Conservation (phyloP, 140 eudicot species). For the Stevia rebaudiana region DNA sequence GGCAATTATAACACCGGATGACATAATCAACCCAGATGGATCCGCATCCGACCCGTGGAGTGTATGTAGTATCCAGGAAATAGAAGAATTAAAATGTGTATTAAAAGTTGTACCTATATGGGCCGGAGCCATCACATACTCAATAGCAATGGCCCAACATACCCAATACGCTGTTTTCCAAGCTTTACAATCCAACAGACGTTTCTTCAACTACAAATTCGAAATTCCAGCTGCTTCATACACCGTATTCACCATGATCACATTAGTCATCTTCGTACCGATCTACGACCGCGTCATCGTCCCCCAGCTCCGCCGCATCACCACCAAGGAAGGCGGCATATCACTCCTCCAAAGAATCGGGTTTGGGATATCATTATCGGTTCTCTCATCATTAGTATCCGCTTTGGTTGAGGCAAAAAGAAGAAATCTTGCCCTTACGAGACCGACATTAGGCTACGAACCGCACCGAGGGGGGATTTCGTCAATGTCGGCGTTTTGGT, state of each 20-base stretch:
- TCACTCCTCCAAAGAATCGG: conserved; percentile 75
- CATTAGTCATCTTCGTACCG: conserved; percentile 52
- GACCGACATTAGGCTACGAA: conserved; percentile 33
- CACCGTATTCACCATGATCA: conserved; percentile 50
- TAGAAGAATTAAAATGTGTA: conserved; percentile 67
- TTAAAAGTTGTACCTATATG: conserved; percentile 57
- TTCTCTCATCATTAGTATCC: conserved; percentile 38
- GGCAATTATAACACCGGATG: conserved; percentile 50
- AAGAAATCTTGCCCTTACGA: conserved; percentile 34
- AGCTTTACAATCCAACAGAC: conserved; percentile 66
- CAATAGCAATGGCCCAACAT: conserved; percentile 43
- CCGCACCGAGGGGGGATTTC: conserved; percentile 50
- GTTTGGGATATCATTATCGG: conserved; percentile 47
- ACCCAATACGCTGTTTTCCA: conserved; percentile 63
- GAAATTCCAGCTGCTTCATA: conserved; percentile 77
- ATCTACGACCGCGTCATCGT: conserved; percentile 60
- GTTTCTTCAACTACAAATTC: conserved; percentile 34
- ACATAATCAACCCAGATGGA: conserved; percentile 52
- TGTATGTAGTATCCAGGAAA: conserved; percentile 59
- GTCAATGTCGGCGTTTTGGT: conserved; percentile 64
- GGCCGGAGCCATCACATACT: conserved; percentile 53
- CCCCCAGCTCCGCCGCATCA: conserved; percentile 46
- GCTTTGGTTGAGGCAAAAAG: conserved; percentile 53
- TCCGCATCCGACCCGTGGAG: conserved; percentile 63
- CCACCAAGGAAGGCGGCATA: conserved; percentile 64